Base-by-base conservation (phyloP, 192 early-diverging fungal species). In the Entophlyctis helioformis region DNA sequence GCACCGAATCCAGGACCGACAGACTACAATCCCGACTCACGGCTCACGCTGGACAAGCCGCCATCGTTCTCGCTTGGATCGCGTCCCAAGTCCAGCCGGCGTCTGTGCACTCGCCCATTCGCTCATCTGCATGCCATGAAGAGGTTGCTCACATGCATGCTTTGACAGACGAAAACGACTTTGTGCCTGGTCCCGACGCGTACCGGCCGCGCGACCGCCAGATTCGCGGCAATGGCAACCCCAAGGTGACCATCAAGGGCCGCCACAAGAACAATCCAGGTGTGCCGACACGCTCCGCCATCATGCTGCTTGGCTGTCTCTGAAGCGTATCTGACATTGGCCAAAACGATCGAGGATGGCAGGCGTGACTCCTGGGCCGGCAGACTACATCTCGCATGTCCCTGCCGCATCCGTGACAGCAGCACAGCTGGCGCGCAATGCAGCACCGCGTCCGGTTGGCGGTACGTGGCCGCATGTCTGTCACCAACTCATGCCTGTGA, bases 191-290 rank as follows among this genome's bases (percentile, higher is more conserved):
- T 18, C 72, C 72, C 4, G 59, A 51, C 12, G 51, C 52, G 0
- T 70, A 74, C 47, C 48, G 59, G 35, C 72, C 72, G 27, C 62
- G 64, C 44, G 64, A 70, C 50, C 47, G 72, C 10, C 72, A 74
- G 43, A 51, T 74, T 9, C 51, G 64, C 11, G 56, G 60, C 13
- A 74, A 74, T 38, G 64, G 54, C 33, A 54, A 36, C 1, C 64
- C 57, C 6, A 66, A 70, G 36, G 64, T 62, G 7, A 70, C 64
- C 16, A 33, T 74, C 1, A 74, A 74, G 44, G 58, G 63, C 12
- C 33, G 66, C 50, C 44, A 40, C 24, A 1, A 12, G 16, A 4
- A 53, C 46, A 39, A 20, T 51, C 26, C 51, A 56, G 62, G 43
- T 1, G 31, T 50, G 16, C 29, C 4, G 1, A 22, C 16, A 7